Evolutionary conservation across 2,329 filamentous ascomycete genomes (phyloP), one percentile per base, ranked within the genome.

Genomic region (Fusarium bulbicola): DNA sequence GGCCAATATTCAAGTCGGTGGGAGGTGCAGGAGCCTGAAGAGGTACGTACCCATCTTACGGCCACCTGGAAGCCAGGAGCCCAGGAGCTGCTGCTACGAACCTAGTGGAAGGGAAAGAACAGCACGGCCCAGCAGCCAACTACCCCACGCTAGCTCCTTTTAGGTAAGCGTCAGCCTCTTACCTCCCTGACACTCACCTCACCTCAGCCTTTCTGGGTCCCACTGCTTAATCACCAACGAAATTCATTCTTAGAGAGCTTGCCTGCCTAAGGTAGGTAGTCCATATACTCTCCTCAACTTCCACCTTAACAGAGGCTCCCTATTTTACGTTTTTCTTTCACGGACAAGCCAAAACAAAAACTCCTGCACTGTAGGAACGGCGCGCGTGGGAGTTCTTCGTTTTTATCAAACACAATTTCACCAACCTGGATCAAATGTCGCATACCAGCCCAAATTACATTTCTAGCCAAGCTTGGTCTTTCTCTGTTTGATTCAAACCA

Each of bases 1-100:
- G 76, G 74, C 74, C 76, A 78, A 78, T 77, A 78, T 78, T 78
- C 68, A 65, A 76, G 74, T 75, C 68, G 72, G 72, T 78, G 76
- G 74, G 73, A 72, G 76, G 68, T 68, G 65, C 63, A 67, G 53
- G 28, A 67, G 53, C 64, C 56, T 68, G 65, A 39, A 16, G 30
- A 64, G 73, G 68, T 76, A 76, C 74, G 74, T 76, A 76, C 74
- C 60, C 45, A 60, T 64, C 45, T 63, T 74, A 70, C 72, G 68
- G 72, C 72, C 72, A 74, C 72, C 72, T 73, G 58, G 72, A 72
- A 59, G 68, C 47, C 49, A 50, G 50, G 66, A 74, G 28, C 46
- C 21, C 53, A 59, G 53, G 66, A 74, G 68, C 70, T 74, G 63
- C 49, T 50, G 59, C 59, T 43, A 64, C 46, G 47, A 45, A 45